A percentile compares a stretch with the other conserved stretches of the same genome.
Evolutionary conservation across 1,284 basidiomycete genomes (phyloP).

Genomic region (Cutaneotrichosporon curvatum): DNA sequence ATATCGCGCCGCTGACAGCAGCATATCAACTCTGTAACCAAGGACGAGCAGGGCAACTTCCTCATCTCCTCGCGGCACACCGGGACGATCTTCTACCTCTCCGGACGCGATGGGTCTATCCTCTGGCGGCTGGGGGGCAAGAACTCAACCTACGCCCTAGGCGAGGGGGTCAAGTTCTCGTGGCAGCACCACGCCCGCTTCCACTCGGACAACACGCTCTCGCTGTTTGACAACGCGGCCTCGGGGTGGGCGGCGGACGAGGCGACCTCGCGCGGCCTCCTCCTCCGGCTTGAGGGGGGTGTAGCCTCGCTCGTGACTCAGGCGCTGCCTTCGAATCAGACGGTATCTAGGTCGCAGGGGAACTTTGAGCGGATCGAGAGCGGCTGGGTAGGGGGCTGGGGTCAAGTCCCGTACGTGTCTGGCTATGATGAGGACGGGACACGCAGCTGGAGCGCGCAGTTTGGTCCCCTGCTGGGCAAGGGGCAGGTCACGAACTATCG

Average conservation of each 20-base stretch:
- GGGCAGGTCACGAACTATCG: conserved; percentile 32
- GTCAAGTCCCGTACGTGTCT: conserved; percentile 17
- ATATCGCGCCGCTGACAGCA: too few relatives aligned
- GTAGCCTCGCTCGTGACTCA: conserved; percentile 17
- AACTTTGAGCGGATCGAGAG: conserved; percentile 20
- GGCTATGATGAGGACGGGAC: conserved; percentile 26
- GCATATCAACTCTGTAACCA: conserved; percentile 40
- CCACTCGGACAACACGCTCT: conserved; percentile 15
- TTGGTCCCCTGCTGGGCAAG: too few relatives aligned
- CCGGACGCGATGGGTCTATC: conserved; percentile 22
- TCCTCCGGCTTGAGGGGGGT: conserved; percentile 31
- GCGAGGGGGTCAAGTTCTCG: conserved; percentile 18
- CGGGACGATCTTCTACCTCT: conserved; percentile 35
- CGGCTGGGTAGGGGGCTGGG: conserved; percentile 25
- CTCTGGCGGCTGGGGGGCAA: conserved; percentile 36
- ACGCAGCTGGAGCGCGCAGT: conserved; percentile 27
- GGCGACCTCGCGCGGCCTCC: conserved; percentile 22
- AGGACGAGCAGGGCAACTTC: conserved; percentile 36
- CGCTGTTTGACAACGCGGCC: conserved; percentile 38
- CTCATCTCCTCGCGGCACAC: conserved; percentile 36
- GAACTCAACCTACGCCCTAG: conserved; percentile 29
- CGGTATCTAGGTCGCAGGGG: conserved; percentile 26
- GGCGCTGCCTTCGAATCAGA: conserved; percentile 24
- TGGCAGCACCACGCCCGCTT: conserved; percentile 36
- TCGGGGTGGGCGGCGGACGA: conserved; percentile 17